Evolutionary conservation across 2,329 filamentous ascomycete genomes (phyloP).

Genomic region (Macrophomina tecta): DNA sequence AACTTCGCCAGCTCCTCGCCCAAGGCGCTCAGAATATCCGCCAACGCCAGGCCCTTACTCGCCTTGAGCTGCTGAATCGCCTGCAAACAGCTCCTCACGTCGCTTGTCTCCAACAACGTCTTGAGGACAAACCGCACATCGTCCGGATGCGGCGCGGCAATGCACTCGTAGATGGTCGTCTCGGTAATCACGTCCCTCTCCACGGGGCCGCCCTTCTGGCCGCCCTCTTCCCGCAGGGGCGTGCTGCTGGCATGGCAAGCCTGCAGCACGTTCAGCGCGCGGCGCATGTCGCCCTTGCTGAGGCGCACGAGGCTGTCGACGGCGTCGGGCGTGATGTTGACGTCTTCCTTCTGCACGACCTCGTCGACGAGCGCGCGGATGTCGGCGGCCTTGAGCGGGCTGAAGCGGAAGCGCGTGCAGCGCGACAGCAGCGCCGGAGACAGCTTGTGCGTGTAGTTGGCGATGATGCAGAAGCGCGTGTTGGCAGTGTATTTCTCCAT

Average conservation of each 20-base stretch:
- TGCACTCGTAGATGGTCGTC: slow-evolving; percentile 93
- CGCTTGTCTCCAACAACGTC: slow-evolving; percentile 81
- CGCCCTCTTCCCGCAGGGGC: slow-evolving; percentile 57
- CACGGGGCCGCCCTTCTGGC: slow-evolving; percentile 51
- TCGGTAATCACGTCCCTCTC: slow-evolving; percentile 87
- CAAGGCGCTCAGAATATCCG: slow-evolving; percentile 88
- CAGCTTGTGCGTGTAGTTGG: slow-evolving; percentile 98
- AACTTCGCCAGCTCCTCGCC: slow-evolving; percentile 82
- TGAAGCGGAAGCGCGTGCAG: slow-evolving; percentile 95
- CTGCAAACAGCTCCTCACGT: slow-evolving; percentile 86
- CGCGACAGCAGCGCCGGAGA: slow-evolving; percentile 89
- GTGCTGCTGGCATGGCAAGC: slow-evolving; percentile 93
- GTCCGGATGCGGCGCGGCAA: slow-evolving; percentile 89
- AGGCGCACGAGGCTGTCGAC: slow-evolving; percentile 82
- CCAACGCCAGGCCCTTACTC: slow-evolving; percentile 83
- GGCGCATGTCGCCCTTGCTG: slow-evolving; percentile 94
- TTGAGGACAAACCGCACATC: slow-evolving; percentile 85
- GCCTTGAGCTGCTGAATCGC: slow-evolving; percentile 89
- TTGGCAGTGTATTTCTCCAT: slow-evolving; percentile 99
- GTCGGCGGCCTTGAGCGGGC: slow-evolving; percentile 85
- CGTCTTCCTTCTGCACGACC: slow-evolving; percentile 84
- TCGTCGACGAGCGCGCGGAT: slow-evolving; percentile 85
- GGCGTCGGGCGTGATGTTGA: slow-evolving; percentile 82
- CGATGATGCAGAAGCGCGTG: slow-evolving; percentile 96
- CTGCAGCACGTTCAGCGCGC: slow-evolving; percentile 93